Conservation (phyloP, 2,329 filamentous ascomycete species). For the Nigrospora osmanthi region DNA sequence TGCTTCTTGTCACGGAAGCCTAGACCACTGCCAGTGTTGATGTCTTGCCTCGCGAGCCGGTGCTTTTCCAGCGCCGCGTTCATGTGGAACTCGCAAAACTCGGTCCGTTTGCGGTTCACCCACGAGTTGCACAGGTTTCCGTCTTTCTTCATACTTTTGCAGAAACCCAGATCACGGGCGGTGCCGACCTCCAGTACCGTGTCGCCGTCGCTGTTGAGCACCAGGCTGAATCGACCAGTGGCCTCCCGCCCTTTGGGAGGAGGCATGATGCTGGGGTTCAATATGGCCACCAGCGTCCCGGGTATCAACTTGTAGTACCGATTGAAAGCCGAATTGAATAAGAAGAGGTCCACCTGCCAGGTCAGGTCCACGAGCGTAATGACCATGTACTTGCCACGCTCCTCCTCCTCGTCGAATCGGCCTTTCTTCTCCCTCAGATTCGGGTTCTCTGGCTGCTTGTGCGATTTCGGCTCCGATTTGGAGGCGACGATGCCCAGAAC, state of each 20-base stretch:
- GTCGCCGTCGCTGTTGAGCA: constrained; percentile 79
- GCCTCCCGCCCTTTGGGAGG: constrained; percentile 68
- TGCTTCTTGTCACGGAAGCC: constrained; percentile 10
- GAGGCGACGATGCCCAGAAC: constrained; percentile 81
- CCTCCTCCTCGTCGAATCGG: constrained; percentile 37
- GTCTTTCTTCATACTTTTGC: constrained; percentile 77
- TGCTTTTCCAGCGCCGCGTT: constrained; percentile 70
- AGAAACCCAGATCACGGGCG: constrained; percentile 80
- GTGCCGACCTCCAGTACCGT: constrained; percentile 83
- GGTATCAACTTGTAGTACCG: constrained; percentile 90
- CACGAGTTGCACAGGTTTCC: constrained; percentile 73
- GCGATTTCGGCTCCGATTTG: constrained; percentile 71
- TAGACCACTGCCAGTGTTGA: constrained; percentile 39
- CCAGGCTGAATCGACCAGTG: constrained; percentile 77
- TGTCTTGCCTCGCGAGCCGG: constrained; percentile 24
- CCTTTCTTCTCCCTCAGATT: constrained; percentile 33
- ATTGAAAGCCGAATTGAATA: constrained; percentile 86
- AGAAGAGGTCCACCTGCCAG: constrained; percentile 84
- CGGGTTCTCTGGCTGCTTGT: constrained; percentile 34
- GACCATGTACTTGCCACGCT: constrained; percentile 83
- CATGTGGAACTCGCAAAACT: constrained; percentile 90
- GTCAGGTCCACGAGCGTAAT: constrained; percentile 80
- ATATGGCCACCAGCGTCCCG: constrained; percentile 84
- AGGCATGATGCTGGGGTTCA: constrained; percentile 88
- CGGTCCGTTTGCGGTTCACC: constrained; percentile 82